These are phyloP conservation scores for Favolaschia claudopus DNA, from an alignment of 768 basidiomycete genomes.

Conservation along the genomic window DNA sequence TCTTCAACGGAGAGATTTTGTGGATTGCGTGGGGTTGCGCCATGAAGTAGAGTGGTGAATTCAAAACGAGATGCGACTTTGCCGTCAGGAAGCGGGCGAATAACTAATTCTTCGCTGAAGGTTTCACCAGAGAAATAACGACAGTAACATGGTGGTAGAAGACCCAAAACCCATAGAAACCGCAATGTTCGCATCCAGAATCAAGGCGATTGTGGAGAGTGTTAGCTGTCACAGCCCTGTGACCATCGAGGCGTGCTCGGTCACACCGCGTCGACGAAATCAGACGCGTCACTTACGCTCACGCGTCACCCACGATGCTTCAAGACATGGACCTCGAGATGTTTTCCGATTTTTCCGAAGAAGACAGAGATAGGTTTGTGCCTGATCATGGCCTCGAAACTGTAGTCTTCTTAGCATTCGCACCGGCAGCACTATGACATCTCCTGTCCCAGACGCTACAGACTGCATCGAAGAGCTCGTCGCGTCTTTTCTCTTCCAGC, in stretches of 20 bases:
- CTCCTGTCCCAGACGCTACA: conserved; percentile 11
- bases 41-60: conserved; percentile 71
- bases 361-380: not conserved
- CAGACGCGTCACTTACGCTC: not conserved
- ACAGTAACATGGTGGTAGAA: conserved; percentile 3
- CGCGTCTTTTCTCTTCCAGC: conserved; percentile 23
- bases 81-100: conserved; percentile 76
- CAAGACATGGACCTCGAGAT: conserved; percentile 3
- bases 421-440: not conserved
- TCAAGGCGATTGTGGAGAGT: too few relatives aligned
- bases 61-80: conserved; percentile 82
- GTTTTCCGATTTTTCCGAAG: not conserved
- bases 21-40: conserved; percentile 64
- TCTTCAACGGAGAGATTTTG: conserved; percentile 56
- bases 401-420: not conserved
- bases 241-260: too few relatives aligned
- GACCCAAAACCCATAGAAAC: conserved; percentile 10
- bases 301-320: not conserved
- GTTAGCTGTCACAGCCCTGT: too few relatives aligned
- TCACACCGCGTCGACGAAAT: too few relatives aligned
- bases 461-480: conserved; percentile 26
- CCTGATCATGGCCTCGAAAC: too few relatives aligned
- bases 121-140: conserved; percentile 42
- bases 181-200: not conserved
- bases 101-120: conserved; percentile 55